A percentile compares a stretch with the other conserved stretches of the same genome.
phyloP scores from a whole-genome alignment of 441 rosid species.

The Adansonia grandidieri region DNA sequence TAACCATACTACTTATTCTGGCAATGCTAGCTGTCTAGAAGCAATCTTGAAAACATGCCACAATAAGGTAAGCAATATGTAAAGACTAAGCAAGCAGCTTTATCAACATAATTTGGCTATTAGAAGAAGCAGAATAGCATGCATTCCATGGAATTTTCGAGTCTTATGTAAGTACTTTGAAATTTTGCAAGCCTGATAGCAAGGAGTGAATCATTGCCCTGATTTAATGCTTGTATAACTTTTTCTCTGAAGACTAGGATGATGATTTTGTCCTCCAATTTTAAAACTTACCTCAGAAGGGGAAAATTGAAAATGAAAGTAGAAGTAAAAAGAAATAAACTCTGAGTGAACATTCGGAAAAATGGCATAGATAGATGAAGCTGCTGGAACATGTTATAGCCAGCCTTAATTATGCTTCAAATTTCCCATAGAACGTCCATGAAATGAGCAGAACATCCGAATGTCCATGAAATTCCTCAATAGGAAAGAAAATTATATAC shows the following conservation, averaged over 20 bases:
- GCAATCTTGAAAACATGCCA: constrained; percentile 3
- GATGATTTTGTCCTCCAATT: not conserved
- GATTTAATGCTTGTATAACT: not conserved
- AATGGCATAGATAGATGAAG: not conserved
- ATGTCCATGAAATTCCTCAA: not conserved
- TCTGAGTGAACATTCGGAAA: not conserved
- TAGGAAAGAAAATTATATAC: constrained; percentile 37
- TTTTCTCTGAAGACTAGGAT: not conserved
- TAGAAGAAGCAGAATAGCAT: constrained; percentile 5
- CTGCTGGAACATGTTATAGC: not conserved
- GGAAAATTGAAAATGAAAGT: not conserved
- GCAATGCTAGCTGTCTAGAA: not conserved
- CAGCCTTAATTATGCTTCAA: not conserved
- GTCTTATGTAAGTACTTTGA: not conserved
- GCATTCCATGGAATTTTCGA: constrained; percentile 4
- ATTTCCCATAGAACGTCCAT: not conserved
- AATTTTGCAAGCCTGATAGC: not conserved
- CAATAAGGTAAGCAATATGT: not conserved
- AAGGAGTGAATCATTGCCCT: not conserved
- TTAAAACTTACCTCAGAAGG: not conserved
- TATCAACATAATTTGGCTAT: not conserved
- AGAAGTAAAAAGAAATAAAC: not conserved
- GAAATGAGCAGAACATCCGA: not conserved
- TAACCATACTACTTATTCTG: not conserved
- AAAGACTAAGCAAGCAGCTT: not conserved